Conservation (phyloP, 1,284 basidiomycete species). For the Pseudozyma hubeiensis region DNA sequence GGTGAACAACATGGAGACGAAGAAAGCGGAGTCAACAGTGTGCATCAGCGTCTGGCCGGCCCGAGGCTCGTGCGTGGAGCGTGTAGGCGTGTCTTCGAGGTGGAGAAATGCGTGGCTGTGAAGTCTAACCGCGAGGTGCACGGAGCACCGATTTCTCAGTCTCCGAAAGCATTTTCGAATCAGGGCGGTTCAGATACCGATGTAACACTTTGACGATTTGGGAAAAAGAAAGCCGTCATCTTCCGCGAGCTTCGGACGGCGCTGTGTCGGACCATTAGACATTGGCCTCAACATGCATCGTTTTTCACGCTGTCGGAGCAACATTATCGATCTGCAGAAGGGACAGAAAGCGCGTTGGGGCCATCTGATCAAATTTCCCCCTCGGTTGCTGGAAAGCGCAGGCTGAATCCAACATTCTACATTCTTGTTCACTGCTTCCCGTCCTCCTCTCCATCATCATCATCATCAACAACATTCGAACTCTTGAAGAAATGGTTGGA, state of each 20-base stretch:
- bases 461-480: background rate
- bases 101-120: conserved; percentile 35
- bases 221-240: background rate
- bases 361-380: background rate
- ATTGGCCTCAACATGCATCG: no score
- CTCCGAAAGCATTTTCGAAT: background rate
- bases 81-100: background rate
- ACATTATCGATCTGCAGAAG: conserved; percentile 1
- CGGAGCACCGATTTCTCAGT: conserved; percentile 3
- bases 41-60: no score
- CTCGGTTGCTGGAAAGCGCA: no score
- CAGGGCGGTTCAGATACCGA: background rate
- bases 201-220: background rate
- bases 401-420: background rate
- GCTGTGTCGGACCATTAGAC: no score
- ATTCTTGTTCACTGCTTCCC: background rate
- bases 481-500: conserved; percentile 45
- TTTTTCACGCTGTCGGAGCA: no score
- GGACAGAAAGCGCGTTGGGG: conserved; percentile 3
- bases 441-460: background rate
- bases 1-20: background rate
- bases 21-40: background rate
- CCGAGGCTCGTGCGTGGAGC: background rate
- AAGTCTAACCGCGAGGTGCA: conserved; percentile 5
- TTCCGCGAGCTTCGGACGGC: no score